phyloP scores from a whole-genome alignment of 192 early-diverging fungal genomes.

The Rhizoclosmatium globosum region DNA sequence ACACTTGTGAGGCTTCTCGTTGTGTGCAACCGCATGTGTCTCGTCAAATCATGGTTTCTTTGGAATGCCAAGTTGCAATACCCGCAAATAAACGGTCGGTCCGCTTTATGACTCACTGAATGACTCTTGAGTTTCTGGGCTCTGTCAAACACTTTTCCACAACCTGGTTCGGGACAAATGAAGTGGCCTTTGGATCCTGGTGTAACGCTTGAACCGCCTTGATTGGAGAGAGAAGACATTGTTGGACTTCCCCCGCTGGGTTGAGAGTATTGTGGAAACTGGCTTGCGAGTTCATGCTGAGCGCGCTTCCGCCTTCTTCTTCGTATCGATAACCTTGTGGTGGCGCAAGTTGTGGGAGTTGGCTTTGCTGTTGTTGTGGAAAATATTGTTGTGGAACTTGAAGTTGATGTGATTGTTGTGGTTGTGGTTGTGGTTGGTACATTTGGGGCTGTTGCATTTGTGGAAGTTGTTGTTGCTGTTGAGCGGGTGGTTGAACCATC shows the following conservation, averaged over 20 bases:
- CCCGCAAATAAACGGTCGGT: constrained; percentile 34
- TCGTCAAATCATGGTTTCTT: constrained; percentile 42
- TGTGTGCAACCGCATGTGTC: constrained; percentile 42
- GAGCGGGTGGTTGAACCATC: background rate
- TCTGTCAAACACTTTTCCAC: constrained; percentile 35
- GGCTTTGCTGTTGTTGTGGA: background rate
- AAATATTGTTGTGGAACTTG: background rate
- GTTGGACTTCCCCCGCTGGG: constrained; percentile 20
- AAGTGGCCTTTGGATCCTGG: constrained; percentile 19
- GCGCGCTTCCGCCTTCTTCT: constrained; percentile 9
- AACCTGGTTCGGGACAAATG: constrained; percentile 18
- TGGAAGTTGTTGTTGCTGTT: background rate
- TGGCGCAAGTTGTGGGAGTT: background rate
- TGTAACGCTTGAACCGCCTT: background rate
- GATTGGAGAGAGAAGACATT: constrained; percentile 15
- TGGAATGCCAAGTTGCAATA: constrained; percentile 34
- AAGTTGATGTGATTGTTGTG: background rate
- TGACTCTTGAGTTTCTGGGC: constrained; percentile 35
- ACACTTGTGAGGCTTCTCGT: constrained; percentile 45
- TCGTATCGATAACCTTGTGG: constrained; percentile 13
- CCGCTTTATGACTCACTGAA: constrained; percentile 31
- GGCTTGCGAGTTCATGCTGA: constrained; percentile 13
- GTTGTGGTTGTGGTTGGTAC: constrained; percentile 13
- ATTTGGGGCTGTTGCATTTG: background rate
- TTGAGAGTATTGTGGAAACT: background rate